A percentile compares a stretch with the other conserved stretches of the same genome.
These are phyloP conservation scores for Lasiodiplodia citricola DNA, from an alignment of 2,329 filamentous ascomycete genomes.

Conservation along the genomic window DNA sequence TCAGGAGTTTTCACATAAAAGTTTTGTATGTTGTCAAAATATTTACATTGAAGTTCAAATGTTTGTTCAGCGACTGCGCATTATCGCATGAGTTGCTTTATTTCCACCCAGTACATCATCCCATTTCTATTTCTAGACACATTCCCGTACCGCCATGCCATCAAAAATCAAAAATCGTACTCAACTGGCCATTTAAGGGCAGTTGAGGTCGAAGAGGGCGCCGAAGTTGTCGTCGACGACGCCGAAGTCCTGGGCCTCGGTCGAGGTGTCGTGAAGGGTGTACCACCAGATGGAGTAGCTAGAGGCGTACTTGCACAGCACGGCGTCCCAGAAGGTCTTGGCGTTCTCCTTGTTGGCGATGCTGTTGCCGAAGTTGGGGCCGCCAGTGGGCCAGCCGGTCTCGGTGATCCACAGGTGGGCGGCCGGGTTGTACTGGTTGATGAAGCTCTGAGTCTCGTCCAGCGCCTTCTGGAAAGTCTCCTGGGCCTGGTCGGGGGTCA, in stretches of 20 bases:
- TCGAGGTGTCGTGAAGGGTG: conserved; percentile 27
- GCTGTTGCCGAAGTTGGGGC: conserved; percentile 27
- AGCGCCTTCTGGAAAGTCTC: conserved; percentile 38
- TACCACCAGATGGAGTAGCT: conserved; percentile 30
- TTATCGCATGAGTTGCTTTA: conserved; percentile 1
- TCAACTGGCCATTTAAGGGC: conserved; percentile 1
- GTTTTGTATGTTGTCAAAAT: background rate
- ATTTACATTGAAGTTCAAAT: conserved; percentile 16
- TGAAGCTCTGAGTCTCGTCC: conserved; percentile 37
- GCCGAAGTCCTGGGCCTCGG: conserved; percentile 27
- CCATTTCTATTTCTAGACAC: conserved; percentile 6
- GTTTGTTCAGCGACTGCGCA: background rate
- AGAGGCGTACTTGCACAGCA: conserved; percentile 27
- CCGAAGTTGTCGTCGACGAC: conserved; percentile 27
- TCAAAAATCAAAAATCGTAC: background rate
- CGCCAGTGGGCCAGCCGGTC: conserved; percentile 26
- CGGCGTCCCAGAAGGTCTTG: conserved; percentile 29
- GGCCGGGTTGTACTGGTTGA: conserved; percentile 36
- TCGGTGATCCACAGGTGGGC: conserved; percentile 46
- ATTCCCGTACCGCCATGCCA: conserved; percentile 7
- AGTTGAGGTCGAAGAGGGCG: conserved; percentile 27
- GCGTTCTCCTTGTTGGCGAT: conserved; percentile 21
- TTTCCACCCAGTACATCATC: background rate
- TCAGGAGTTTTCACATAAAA: background rate
- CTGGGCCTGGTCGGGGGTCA: conserved; percentile 40